Evolutionary conservation across 1,284 basidiomycete species (phyloP).

Genomic region (Cutaneotrichosporon sp.): DNA sequence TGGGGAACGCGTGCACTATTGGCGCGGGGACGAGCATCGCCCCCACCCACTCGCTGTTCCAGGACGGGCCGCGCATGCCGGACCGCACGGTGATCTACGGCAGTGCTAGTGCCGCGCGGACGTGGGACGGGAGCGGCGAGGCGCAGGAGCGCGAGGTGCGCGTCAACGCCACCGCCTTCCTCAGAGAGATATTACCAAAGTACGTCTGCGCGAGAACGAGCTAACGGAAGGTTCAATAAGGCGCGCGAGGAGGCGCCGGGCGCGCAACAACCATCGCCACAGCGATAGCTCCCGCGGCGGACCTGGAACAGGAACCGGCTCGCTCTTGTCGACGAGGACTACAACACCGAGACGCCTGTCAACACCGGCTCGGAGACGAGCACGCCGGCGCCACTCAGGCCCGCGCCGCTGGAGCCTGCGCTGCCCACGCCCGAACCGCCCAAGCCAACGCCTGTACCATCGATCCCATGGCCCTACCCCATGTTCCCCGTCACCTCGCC

Average conservation of each 20-base stretch:
- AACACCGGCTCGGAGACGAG: not conserved
- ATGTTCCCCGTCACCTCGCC: not conserved
- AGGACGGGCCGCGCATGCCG: constrained; percentile 57
- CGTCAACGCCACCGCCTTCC: constrained; percentile 83
- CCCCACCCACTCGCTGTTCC: not conserved
- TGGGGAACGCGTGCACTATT: constrained; percentile 17
- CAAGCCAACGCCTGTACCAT: not conserved
- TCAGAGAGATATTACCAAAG: constrained; percentile 85
- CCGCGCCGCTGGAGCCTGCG: too few species aligned
- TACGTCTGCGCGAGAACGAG: constrained; percentile 43
- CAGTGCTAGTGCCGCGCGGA: constrained; percentile 66
- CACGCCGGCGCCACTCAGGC: not conserved
- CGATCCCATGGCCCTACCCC: not conserved
- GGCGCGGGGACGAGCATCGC: constrained; percentile 9
- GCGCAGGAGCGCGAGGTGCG: constrained; percentile 79
- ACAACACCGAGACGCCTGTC: not conserved
- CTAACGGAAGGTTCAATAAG: constrained; percentile 12
- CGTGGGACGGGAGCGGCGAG: constrained; percentile 83
- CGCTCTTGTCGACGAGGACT: not conserved
- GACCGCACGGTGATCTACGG: constrained; percentile 86
- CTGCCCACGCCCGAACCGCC: too few species aligned
- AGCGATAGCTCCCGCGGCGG: not conserved
- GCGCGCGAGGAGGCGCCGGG: constrained; percentile 6
- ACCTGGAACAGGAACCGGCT: not conserved
- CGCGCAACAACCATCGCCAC: not conserved